Base-by-base conservation (phyloP, 23 red algal genomes). In the Gracilaria domingensis region DNA sequence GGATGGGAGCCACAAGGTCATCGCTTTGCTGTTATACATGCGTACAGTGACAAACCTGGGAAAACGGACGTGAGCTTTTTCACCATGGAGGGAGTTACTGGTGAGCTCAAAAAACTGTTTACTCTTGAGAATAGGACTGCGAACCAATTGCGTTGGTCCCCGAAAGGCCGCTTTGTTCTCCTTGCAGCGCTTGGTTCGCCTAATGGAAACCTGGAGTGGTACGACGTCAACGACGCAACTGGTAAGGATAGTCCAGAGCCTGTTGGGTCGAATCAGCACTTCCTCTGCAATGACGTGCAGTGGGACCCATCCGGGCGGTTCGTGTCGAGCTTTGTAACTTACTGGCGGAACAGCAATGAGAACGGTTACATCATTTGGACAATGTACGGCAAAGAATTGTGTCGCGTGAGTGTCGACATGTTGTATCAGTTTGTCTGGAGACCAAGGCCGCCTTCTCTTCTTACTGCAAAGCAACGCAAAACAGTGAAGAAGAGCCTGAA, bases 281-380 rank as follows among this genome's bases (percentile, higher is more conserved):
- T 95, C 47, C 62, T 77, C 7, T 95, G 93, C 76, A 91, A 91
- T 24, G 87, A 99, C 35, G 74, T 95, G 33, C 85, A 94, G 73
- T 99, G 97, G 97, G 97, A 99, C 87, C 85, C 93, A 29, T 91
- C 90, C 4, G 97, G 97, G 23, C 79, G 97, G 17, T 99, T 99
- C 64, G 86, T 99, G 9, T 50, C 91, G 17, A 92, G 91, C 30
- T 91, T 78, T 66, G 92, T 96, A 7, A 90, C 91, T 23, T 94
- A 60, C 50, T 83, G 79, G 86, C 86, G 90, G 16, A 95, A 84
- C 60, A 80, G 75, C 57, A 95, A 87, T 61, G 97, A 99, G 50
- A 94, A 95, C 66, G 97, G 91, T 29, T 99, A 95, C 91, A 73
- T 88, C 16, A 92, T 99, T 47, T 99, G 95, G 94, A 96, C 87